Evolutionary conservation across 2,329 filamentous ascomycete species (phyloP).

Genomic region (Arthrobotrys sinensis): DNA sequence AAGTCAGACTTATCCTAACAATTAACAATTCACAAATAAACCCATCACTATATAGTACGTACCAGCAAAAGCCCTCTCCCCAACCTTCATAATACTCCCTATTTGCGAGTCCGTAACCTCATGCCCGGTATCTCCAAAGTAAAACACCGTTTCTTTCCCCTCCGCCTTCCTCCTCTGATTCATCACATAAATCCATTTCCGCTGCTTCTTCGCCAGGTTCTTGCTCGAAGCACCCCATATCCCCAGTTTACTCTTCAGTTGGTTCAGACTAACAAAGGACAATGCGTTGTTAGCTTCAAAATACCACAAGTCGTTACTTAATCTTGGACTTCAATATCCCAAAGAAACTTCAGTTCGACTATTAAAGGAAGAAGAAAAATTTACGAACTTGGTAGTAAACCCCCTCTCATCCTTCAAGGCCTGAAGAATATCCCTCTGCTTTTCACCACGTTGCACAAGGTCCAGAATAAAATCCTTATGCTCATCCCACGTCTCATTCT

Average conservation of each 20-base stretch:
- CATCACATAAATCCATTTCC: constrained; percentile 44
- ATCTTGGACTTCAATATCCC: too few relatives aligned
- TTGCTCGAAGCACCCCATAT: constrained; percentile 48
- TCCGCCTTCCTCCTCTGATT: constrained; percentile 8
- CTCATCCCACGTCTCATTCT: constrained; percentile 47
- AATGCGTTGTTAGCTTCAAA: constrained; percentile 33
- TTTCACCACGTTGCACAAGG: constrained; percentile 29
- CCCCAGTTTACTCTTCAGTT: constrained; percentile 46
- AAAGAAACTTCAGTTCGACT: not conserved
- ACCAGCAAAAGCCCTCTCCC: constrained; percentile 22
- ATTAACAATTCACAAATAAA: not conserved
- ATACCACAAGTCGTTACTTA: constrained; percentile 25
- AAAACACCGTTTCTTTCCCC: constrained; percentile 46
- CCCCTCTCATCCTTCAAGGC: constrained; percentile 29
- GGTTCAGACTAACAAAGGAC: constrained; percentile 33
- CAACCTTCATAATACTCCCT: constrained; percentile 13
- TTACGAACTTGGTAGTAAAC: constrained; percentile 44
- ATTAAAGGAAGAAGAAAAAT: not conserved
- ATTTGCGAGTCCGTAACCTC: constrained; percentile 42
- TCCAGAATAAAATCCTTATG: constrained; percentile 50
- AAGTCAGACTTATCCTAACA: not conserved
- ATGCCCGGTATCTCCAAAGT: constrained; percentile 39
- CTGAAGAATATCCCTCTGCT: constrained; percentile 33
- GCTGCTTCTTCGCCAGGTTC: constrained; percentile 43
- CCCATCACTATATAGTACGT: not conserved